Percentiles rank a stretch among this genome's conserved stretches.
Evolutionary conservation across 257 asterid species (phyloP).

Genomic region (Agastache rugosa): DNA sequence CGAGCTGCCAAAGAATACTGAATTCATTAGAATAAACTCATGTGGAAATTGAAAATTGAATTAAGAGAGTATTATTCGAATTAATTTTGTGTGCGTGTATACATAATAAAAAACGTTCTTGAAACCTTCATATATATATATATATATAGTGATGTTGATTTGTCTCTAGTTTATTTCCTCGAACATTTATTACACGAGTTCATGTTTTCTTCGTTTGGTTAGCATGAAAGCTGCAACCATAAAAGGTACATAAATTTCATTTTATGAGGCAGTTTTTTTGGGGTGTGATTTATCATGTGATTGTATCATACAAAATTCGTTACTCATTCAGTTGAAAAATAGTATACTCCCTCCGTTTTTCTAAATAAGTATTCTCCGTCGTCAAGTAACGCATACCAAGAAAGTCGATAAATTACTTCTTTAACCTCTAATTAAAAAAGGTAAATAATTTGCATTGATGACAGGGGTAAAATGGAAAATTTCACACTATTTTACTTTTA

Average conservation of each 20-base stretch:
- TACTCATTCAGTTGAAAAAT: background rate
- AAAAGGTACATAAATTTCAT: constrained; percentile 18
- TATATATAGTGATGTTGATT: background rate
- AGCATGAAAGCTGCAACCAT: constrained; percentile 20
- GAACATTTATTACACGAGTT: background rate
- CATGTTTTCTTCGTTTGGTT: constrained; percentile 38
- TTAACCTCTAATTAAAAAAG: too few relatives aligned
- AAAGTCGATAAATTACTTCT: too few relatives aligned
- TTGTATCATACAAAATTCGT: background rate
- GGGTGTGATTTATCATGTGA: constrained; percentile 18
- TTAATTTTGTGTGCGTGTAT: background rate
- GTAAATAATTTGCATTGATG: too few relatives aligned
- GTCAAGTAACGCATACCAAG: too few relatives aligned
- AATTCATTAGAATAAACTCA: constrained; percentile 28
- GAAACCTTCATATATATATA: background rate
- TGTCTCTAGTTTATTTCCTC: background rate
- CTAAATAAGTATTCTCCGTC: too few relatives aligned
- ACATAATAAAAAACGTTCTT: background rate
- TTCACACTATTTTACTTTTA: too few relatives aligned
- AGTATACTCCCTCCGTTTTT: too few relatives aligned
- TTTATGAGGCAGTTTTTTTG: constrained; percentile 1
- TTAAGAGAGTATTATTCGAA: background rate
- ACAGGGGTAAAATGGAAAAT: too few relatives aligned
- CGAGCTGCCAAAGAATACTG: constrained; percentile 58
- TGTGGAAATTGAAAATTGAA: background rate